Base-by-base conservation (phyloP, 257 asterid species). In the Salvia miltiorrhiza region DNA sequence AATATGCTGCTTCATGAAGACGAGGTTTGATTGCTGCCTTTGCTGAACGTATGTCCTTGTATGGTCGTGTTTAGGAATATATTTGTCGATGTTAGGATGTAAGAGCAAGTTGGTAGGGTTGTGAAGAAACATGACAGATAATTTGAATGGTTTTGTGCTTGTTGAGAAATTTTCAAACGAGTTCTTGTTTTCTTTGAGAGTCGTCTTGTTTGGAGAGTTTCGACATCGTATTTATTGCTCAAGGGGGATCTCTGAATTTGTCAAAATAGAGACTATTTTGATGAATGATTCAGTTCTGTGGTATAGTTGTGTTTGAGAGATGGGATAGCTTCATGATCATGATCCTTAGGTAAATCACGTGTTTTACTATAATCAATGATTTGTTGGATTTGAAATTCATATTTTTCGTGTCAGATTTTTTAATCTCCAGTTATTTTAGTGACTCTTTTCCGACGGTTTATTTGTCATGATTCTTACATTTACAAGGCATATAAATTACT, bases 1-100 rank as follows among this genome's bases (percentile, higher is more conserved):
- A 90, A 87, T 79, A 88, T 93, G 97, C 79, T 93, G 56, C 98
- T 93, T 65, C 95, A 90, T 63, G 98, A 93, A 76, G 96, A 88
- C 63, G 97, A 93, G 84, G 98, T 90, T 20, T 93, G 81, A 84
- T 21, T 53, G 47, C 37, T 49, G 41, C 37, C 4, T 5, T 43
- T 19, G 49, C 55, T 8, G 13, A 0, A 26, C 50, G 47, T 49
- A 50, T 62, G 26, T 32, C 54, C 43, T 28, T 48, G 69, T 56
- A 56, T 49, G 4, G 8, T n/a, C 63, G 53, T 56, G 30, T 20
- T 21, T 58, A 61, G 81, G 64, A 63, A 65, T 71, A 45, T 67
- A 37, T 52, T 33, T 66, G 43, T 41, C 28, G 73, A 68, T 23
- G 66, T 16, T 64, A 53, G 71, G 69, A 71, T 63, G 32, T 85